Evolutionary conservation across 2,329 filamentous ascomycete genomes (phyloP), one percentile per base, ranked within the genome.

Genomic region (Fusarium lateritium): DNA sequence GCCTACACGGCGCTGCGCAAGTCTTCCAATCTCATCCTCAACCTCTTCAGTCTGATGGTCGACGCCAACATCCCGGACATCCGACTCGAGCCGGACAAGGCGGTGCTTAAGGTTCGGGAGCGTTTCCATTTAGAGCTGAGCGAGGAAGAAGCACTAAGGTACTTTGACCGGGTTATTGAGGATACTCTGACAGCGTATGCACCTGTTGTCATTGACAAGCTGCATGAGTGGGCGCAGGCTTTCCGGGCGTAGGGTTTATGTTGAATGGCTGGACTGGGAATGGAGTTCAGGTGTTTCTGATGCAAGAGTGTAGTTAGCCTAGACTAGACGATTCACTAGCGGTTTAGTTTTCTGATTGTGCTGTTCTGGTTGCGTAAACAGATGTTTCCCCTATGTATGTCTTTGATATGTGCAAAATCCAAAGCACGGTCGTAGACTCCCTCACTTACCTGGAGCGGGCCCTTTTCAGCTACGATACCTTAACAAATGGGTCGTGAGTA

Each of bases 11-110:
- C 96, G 1, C 83, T 99, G 43, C 89, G 96, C 60, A 97, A 98
- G 78, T 94, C 90, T 3, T 93, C 91, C 19, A 97, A 95, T 72
- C 84, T 99, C 67, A 97, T 99, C 40, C 85, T 99, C 28, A 99
- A 99, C 75, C 80, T 99, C 44, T 99, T 99, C 79, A 94, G 93
- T 75, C 85, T 99, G 60, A 99, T 99, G 96, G 92, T 97, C 17
- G 94, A 98, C 78, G 95, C 96, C 39, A 97, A 97, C 76, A 97
- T 99, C 62, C 96, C 94, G 0, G 97, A 98, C 74, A 97, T 99
- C 75, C 91, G 92, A 61, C 86, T 97, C 22, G 94, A 97, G 81
- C 92, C 94, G 13, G 94, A 98, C 80, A 97, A 97, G 81, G 94
- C 94, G 13, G 95, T 98, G 17, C 83, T 94, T 73, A 99, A 98